Evolutionary conservation across 129 eudicot species (phyloP).

Genomic region (Tanacetum coccineum): DNA sequence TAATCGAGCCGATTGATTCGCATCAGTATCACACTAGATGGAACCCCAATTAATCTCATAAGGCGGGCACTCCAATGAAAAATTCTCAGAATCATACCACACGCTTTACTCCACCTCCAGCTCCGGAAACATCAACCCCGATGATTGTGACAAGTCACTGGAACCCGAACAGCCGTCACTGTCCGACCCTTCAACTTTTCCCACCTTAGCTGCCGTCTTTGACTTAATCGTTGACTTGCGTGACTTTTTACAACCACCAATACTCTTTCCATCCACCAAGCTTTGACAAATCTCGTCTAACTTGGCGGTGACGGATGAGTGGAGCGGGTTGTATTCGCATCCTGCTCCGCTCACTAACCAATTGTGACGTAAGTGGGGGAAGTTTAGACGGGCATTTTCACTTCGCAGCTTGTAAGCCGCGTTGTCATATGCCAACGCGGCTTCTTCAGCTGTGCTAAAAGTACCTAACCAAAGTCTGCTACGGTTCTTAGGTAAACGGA

Average conservation of each 20-base stretch:
- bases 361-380: slow-evolving; percentile 54
- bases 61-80: slow-evolving; percentile 51
- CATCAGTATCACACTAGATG: slow-evolving; percentile 1
- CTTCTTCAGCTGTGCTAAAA: slow-evolving; percentile 71
- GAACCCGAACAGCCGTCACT: slow-evolving; percentile 37
- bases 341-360: slow-evolving; percentile 40
- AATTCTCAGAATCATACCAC: slow-evolving; percentile 35
- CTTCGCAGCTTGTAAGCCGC: no score
- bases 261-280: slow-evolving; percentile 53
- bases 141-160: slow-evolving; percentile 49
- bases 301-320: slow-evolving; percentile 67
- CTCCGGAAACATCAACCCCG: slow-evolving; percentile 49
- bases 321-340: slow-evolving; percentile 63
- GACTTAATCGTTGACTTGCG: neutral
- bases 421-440: slow-evolving; percentile 80
- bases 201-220: neutral
- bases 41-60: slow-evolving; percentile 68
- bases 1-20: no score
- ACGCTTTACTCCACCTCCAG: slow-evolving; percentile 37
- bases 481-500: no score
- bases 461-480: slow-evolving; percentile 83
- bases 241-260: slow-evolving; percentile 29
- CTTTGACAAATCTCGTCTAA: no score
- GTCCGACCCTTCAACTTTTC: slow-evolving; percentile 35
- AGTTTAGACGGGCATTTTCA: no score